Base-by-base conservation (phyloP, 148 eudicot genomes). In the Nyssa sinensis region DNA sequence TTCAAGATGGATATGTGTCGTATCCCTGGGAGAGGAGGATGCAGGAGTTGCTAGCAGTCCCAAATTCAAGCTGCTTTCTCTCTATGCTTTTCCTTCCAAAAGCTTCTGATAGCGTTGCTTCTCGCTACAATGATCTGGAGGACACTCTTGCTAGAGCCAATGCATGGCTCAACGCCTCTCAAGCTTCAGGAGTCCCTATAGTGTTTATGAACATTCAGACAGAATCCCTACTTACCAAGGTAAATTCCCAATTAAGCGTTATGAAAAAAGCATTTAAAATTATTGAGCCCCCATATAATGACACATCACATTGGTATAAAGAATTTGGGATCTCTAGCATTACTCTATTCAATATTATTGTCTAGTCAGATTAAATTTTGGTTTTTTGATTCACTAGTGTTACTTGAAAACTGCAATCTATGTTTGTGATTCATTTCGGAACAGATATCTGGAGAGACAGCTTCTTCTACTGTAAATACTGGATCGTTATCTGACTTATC, bases 201-300 rank as follows among this genome's bases (percentile, higher is more conserved):
- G 75, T 83, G 53, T 87, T 86, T 67, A 90, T 81, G 74, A 93
- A 86, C 71, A 84, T 93, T 71, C 98, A 93, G 49, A 93, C 93
- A 0, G 98, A 93, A 75, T 91, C 98, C 62, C 86, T 93, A 19
- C 96, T 93, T 74, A 93, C 96, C 31, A 93, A 93, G 95, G 98
- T 93, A 81, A 29, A 2, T 64, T 73, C 2, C 28, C 6, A 5
- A 9, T 5, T 14, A 55, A 37, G 31, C 25, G 25, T 58, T 34
- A 35, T 25, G 4, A n/a, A 14, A 14, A n/a, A 35, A 7, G 34
- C 55, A 29, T 55, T 24, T 19, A 32, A 55, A 35, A 8, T 35
- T 3, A 33, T 34, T 33, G 44, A 64, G 39, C 28, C 24, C 10
- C 68, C 0, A n/a, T n/a, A n/a, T n/a, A n/a, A n/a, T n/a, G n/a